Conservation (phyloP, 441 rosid genomes). For the Populus hybrid region DNA sequence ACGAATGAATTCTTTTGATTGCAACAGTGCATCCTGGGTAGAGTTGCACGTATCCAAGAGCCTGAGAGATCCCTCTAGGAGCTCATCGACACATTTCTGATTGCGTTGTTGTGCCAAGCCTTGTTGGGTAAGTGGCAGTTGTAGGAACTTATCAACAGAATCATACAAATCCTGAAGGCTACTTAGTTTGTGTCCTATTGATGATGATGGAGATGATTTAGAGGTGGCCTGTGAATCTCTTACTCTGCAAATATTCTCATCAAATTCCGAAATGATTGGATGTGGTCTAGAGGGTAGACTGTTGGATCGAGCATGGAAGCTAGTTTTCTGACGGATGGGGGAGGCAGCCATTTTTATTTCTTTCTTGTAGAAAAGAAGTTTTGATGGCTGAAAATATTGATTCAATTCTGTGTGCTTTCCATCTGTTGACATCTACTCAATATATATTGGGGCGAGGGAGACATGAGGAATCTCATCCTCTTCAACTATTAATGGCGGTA, state of each 20-base stretch:
- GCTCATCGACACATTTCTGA: constrained; percentile 22
- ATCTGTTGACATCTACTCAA: background rate
- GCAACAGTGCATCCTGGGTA: constrained; percentile 33
- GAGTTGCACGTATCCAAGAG: constrained; percentile 33
- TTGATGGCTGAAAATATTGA: background rate
- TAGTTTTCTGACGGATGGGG: background rate
- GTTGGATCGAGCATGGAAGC: constrained; percentile 37
- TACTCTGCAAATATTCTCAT: constrained; percentile 26
- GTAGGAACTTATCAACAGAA: constrained; percentile 34
- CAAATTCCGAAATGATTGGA: constrained; percentile 26
- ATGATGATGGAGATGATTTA: constrained; percentile 21
- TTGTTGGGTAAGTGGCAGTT: constrained; percentile 28
- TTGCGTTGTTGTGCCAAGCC: constrained; percentile 20
- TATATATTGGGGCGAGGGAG: constrained; percentile 16
- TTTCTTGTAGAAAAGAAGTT: background rate
- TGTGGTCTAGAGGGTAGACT: constrained; percentile 44
- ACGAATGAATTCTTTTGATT: constrained; percentile 21
- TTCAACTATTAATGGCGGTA: background rate
- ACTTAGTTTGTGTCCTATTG: constrained; percentile 12
- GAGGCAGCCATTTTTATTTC: constrained; percentile 24
- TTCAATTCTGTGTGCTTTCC: background rate
- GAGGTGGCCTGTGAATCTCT: constrained; percentile 31
- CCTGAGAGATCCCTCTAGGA: constrained; percentile 38
- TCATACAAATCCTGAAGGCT: constrained; percentile 45
- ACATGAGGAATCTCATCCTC: constrained; percentile 24